A percentile compares a stretch with the other conserved stretches of the same genome.
These are phyloP conservation scores for Umbelopsis sp. DNA, from an alignment of 192 early-diverging fungal species.

Conservation along the genomic window DNA sequence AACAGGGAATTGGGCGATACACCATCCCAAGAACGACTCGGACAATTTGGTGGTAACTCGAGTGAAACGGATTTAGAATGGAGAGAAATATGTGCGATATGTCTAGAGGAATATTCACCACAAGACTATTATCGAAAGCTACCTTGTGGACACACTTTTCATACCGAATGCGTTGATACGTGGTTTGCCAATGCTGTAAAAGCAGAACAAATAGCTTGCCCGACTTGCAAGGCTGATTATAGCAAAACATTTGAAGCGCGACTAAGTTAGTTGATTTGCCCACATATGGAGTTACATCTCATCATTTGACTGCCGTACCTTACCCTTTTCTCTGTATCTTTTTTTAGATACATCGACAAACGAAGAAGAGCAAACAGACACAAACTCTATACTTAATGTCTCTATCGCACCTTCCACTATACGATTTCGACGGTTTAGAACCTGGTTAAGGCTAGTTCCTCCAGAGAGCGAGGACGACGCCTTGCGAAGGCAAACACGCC, in stretches of 20 bases:
- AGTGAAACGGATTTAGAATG: background rate
- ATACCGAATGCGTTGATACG: constrained; percentile 6
- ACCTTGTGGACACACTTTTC: background rate
- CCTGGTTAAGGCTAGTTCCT: background rate
- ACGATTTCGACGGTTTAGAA: constrained; percentile 1
- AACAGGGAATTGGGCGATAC: background rate
- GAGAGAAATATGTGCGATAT: constrained; percentile 5
- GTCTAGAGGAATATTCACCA: constrained; percentile 1
- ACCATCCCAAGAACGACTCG: background rate
- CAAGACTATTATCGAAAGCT: constrained; percentile 7
- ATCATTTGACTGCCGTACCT: background rate
- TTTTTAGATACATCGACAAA: background rate
- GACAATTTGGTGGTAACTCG: background rate
- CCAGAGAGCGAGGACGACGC: background rate
- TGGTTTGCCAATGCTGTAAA: constrained; percentile 5
- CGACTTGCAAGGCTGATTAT: background rate
- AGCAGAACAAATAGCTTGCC: constrained; percentile 13
- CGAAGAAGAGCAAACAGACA: background rate
- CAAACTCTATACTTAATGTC: background rate
- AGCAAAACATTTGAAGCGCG: constrained; percentile 1
- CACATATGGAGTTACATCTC: background rate
- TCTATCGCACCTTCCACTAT: background rate
- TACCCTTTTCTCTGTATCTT: background rate
- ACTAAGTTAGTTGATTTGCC: background rate
- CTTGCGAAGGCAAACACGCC: background rate